These are phyloP conservation scores for Halteria grandinella DNA, from an alignment of 73 alveolate genomes.

Conservation along the genomic window DNA sequence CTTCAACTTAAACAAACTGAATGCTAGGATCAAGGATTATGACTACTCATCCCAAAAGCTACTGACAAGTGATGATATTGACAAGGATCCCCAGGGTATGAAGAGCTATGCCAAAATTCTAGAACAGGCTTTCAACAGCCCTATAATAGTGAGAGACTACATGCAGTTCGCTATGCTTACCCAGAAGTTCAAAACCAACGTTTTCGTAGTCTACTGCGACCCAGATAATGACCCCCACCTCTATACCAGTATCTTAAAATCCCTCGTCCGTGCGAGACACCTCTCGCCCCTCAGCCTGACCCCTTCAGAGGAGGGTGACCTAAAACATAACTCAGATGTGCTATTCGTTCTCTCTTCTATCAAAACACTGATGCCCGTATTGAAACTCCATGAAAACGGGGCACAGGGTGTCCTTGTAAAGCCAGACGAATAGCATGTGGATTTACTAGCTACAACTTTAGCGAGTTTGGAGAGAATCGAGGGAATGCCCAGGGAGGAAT, in stretches of 20 bases:
- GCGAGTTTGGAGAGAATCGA: constrained; percentile 48
- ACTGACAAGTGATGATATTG: constrained; percentile 11
- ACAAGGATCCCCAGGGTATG: constrained; percentile 1
- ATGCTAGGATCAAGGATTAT: constrained; percentile 7
- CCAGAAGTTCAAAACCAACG: constrained; percentile 48
- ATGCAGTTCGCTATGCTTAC: constrained; percentile 53
- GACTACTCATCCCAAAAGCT: constrained; percentile 20
- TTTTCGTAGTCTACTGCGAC: constrained; percentile 63
- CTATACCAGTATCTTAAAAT: constrained; percentile 10
- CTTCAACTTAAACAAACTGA: neutral
- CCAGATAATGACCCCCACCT: constrained; percentile 17
- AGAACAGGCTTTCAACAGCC: constrained; percentile 27
- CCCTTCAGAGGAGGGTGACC: constrained; percentile 17
- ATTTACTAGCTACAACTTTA: constrained; percentile 29
- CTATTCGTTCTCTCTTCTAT: constrained; percentile 55
- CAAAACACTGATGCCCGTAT: constrained; percentile 31
- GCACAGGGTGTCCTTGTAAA: constrained; percentile 22
- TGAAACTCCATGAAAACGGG: constrained; percentile 22
- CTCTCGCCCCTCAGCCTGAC: constrained; percentile 17
- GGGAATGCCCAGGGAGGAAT: constrained; percentile 44
- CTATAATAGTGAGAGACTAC: constrained; percentile 55
- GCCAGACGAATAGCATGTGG: constrained; percentile 30
- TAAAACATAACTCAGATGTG: constrained; percentile 22
- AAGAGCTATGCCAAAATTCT: constrained; percentile 21
- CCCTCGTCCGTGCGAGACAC: constrained; percentile 42